A percentile compares a stretch with the other conserved stretches of the same genome.
phyloP scores from a whole-genome alignment of 371 early-diverging fungal genomes.

The Rhizopus microsporus region DNA sequence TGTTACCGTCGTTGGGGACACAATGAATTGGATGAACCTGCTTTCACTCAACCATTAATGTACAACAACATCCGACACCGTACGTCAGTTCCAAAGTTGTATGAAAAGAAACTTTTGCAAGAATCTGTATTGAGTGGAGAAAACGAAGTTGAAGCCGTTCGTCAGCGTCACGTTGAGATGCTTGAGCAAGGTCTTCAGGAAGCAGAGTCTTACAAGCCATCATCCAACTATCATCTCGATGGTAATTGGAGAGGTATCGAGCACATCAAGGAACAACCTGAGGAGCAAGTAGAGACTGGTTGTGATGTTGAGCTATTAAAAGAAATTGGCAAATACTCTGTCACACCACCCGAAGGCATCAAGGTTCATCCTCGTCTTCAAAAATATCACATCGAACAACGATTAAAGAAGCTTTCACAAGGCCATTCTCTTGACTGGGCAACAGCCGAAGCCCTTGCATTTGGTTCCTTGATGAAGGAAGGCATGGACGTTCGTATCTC shows the following conservation, averaged over 20 bases:
- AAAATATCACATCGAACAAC: conserved; percentile 87
- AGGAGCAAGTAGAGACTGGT: conserved; percentile 50
- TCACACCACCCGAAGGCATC: conserved; percentile 65
- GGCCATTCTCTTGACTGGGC: conserved; percentile 92
- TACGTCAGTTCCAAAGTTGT: conserved; percentile 78
- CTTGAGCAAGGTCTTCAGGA: conserved; percentile 65
- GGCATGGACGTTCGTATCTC: conserved; percentile 88
- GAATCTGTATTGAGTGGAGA: conserved; percentile 39
- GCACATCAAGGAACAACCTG: conserved; percentile 38
- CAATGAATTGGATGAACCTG: conserved; percentile 97
- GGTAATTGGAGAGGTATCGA: conserved; percentile 74
- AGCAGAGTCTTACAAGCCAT: conserved; percentile 44
- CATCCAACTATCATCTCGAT: conserved; percentile 57
- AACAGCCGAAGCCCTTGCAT: conserved; percentile 93
- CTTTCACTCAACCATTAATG: conserved; percentile 96
- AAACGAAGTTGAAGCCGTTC: conserved; percentile 53
- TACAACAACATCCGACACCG: conserved; percentile 88
- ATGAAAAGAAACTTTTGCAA: conserved; percentile 70
- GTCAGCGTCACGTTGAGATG: conserved; percentile 51
- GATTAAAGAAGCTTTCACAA: conserved; percentile 69
- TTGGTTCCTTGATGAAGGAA: conserved; percentile 85
- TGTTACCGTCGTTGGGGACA: conserved; percentile 96
- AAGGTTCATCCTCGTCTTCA: conserved; percentile 81
- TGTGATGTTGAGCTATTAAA: conserved; percentile 56
- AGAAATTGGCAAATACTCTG: conserved; percentile 74